Evolutionary conservation across 352 stramenopile genomes (phyloP).

Genomic region (Pythium insidiosum): DNA sequence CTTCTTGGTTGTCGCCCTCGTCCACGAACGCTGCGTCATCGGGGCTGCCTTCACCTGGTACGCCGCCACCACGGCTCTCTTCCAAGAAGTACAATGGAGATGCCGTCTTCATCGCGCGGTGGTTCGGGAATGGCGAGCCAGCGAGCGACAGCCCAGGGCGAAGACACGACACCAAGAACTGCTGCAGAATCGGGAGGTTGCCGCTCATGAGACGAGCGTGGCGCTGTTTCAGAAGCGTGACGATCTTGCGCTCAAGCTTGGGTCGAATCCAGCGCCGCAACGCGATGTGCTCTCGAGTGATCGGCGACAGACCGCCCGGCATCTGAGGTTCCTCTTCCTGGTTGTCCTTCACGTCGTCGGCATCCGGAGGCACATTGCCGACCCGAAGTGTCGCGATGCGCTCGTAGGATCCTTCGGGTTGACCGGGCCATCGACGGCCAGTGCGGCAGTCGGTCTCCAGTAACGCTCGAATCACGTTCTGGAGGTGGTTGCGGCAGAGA

Average conservation of each 20-base stretch:
- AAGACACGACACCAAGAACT: conserved; percentile 10
- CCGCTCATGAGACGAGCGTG: conserved; percentile 30
- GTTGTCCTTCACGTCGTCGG: background rate
- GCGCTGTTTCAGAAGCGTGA: conserved; percentile 30
- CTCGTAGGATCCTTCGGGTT: conserved; percentile 14
- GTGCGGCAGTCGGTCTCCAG: conserved; percentile 40
- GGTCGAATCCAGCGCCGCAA: conserved; percentile 39
- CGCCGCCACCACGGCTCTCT: conserved; percentile 11
- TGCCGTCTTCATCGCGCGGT: conserved; percentile 8
- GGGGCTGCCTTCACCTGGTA: background rate
- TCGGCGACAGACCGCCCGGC: conserved; percentile 8
- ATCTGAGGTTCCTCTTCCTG: background rate
- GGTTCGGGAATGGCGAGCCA: conserved; percentile 30
- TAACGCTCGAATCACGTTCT: conserved; percentile 38
- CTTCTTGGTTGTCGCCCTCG: background rate
- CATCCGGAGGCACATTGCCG: conserved; percentile 2
- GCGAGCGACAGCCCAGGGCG: conserved; percentile 18
- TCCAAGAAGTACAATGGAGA: conserved; percentile 36
- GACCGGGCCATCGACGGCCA: conserved; percentile 19
- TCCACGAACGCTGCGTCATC: background rate
- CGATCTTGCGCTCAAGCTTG: conserved; percentile 31
- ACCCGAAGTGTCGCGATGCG: conserved; percentile 15
- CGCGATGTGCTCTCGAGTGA: conserved; percentile 35
- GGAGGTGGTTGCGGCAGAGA: conserved; percentile 48
- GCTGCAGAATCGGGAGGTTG: conserved; percentile 23